Percentiles rank a stretch among this genome's conserved stretches.
Evolutionary conservation across 371 early-diverging fungal species (phyloP).

Genomic region (Rhizopus microsporus): DNA sequence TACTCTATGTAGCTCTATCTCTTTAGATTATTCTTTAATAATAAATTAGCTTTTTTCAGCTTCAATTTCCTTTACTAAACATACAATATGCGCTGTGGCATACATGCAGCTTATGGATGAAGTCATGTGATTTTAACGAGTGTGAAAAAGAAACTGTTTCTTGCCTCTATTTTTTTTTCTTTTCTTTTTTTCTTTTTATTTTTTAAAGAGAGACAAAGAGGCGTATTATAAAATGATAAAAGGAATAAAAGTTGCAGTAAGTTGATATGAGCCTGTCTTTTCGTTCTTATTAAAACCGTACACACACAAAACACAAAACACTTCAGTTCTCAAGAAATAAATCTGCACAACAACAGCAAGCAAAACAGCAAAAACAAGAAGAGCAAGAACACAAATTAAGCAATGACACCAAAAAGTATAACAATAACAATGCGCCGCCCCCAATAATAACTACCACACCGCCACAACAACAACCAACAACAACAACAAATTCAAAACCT

Average conservation of each 20-base stretch:
- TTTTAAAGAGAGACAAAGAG: slow-evolving; percentile 2
- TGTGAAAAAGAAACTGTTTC: neutral
- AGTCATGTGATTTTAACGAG: neutral
- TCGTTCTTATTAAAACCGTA: neutral
- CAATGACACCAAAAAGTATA: neutral
- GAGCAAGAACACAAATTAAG: neutral
- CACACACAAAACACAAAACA: no score
- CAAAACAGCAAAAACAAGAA: slow-evolving; percentile 7
- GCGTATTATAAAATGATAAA: slow-evolving; percentile 33
- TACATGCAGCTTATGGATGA: neutral
- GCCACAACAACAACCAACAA: slow-evolving; percentile 2
- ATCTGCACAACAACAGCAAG: slow-evolving; percentile 22
- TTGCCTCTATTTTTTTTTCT: slow-evolving; percentile 4
- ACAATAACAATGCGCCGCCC: neutral
- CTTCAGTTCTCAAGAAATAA: slow-evolving; percentile 42
- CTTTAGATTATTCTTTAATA: no score
- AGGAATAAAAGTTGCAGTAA: slow-evolving; percentile 50
- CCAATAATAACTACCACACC: neutral
- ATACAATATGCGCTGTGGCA: no score
- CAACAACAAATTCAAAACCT: slow-evolving; percentile 11
- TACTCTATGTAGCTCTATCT: no score
- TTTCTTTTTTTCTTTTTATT: slow-evolving; percentile 4
- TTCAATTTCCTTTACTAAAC: no score
- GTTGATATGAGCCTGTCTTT: slow-evolving; percentile 7
- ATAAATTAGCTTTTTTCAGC: no score